Base-by-base conservation (phyloP, 1,139 yeast genomes). In the Scheffersomyces lignicola region DNA sequence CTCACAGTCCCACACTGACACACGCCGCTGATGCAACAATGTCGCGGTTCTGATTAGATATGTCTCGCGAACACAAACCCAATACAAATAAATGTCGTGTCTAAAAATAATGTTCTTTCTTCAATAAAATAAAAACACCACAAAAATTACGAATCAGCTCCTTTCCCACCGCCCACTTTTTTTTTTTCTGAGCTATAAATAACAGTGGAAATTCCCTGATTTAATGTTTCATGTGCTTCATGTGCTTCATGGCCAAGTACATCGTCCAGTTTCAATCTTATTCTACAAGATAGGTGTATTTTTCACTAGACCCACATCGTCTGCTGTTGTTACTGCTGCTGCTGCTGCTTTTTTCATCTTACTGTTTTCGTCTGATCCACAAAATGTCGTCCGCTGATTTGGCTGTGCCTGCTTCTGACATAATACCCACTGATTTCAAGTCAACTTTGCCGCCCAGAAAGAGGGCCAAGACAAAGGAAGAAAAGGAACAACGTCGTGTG, bases 391-490 rank as follows among this genome's bases (percentile, higher is more conserved):
- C 34, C 5, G 46, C 41, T 28, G 40, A 33, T 8, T 38, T 35
- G 4, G 39, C 29, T 13, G 34, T 24, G 24, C 45, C 50, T 1
- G 37, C 38, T 16, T 31, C n/a, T n/a, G n/a, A n/a, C n/a, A n/a
- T n/a, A n/a, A 26, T 26, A 4, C 29, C 29, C 39, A 27, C 20
- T 26, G 29, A 26, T 26, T 59, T 58, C 55, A 66, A 67, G 49
- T 48, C 73, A 23, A 51, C 87, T 20, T 71, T 90, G 43, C 97
- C 97, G 21, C 97, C 97, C 36, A 78, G 98, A 45, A 92, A 92
- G 66, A 78, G 97, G 50, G 98, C 98, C 8, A 88, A 86, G 69
- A 92, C 98, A 28, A 80, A 86, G 51, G 97, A 90, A 62, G 98
- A 92, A 65, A 92, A 90, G 67, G 97, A 92, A 62, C 97, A 90